Evolutionary conservation across 805 yeast species (phyloP).

Genomic region (Candida ponderosae): DNA sequence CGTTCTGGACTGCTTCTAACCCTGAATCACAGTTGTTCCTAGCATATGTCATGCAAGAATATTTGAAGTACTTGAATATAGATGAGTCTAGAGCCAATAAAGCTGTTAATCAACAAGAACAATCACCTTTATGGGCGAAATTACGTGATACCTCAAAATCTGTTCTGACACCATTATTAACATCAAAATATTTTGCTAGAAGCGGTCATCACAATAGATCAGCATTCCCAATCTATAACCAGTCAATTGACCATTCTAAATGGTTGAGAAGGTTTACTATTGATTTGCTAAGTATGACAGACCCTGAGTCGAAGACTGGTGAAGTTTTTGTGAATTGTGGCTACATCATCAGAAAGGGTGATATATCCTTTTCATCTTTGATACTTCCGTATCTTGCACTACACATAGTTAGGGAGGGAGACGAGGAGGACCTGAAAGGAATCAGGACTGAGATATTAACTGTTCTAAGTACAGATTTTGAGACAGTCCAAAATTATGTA

Average conservation of each 20-base stretch:
- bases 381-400: slow-evolving; percentile 72
- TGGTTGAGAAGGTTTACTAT: slow-evolving; percentile 73
- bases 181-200: slow-evolving; percentile 58
- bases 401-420: slow-evolving; percentile 43
- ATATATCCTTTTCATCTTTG: slow-evolving; percentile 59
- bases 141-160: slow-evolving; percentile 62
- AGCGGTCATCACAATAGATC: slow-evolving; percentile 36
- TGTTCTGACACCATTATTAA: slow-evolving; percentile 65
- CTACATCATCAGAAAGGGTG: slow-evolving; percentile 60
- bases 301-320: slow-evolving; percentile 13
- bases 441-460: slow-evolving; percentile 52
- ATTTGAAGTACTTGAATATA: slow-evolving; percentile 37
- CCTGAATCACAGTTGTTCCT: slow-evolving; percentile 77
- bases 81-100: slow-evolving; percentile 12
- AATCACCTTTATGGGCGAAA: slow-evolving; percentile 42
- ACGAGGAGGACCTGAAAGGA: slow-evolving; percentile 29
- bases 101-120: not conserved
- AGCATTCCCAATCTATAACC: slow-evolving; percentile 57
- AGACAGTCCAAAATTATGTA: slow-evolving; percentile 39
- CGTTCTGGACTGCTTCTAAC: slow-evolving; percentile 85
- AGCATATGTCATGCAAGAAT: slow-evolving; percentile 87
- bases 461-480: slow-evolving; percentile 44
- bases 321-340: slow-evolving; percentile 55
- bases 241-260: slow-evolving; percentile 44
- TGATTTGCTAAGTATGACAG: slow-evolving; percentile 45